Conservation (phyloP, 169 alveolate genomes). For the Amoebophrya sp. region DNA sequence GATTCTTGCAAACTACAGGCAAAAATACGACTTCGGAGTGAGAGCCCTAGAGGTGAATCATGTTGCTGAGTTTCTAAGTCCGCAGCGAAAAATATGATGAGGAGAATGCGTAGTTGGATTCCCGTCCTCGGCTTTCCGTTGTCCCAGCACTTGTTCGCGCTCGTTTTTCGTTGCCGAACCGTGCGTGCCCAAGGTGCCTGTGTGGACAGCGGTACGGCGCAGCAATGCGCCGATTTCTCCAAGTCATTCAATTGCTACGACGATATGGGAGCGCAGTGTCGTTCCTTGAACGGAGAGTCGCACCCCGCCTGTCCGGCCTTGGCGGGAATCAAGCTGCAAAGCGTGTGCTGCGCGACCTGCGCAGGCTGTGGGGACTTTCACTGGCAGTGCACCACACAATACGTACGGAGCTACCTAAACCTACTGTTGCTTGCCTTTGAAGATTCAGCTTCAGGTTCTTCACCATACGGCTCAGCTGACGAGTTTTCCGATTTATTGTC, state of each 20-base stretch:
- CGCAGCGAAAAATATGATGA: too few relatives aligned
- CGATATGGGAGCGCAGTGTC: not conserved
- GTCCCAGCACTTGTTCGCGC: too few relatives aligned
- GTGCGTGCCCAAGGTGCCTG: too few relatives aligned
- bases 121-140: too few relatives aligned
- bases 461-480: too few relatives aligned
- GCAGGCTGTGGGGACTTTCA: not conserved
- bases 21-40: too few relatives aligned
- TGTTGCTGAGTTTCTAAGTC: too few relatives aligned
- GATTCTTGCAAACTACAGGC: too few relatives aligned
- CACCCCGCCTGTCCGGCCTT: not conserved
- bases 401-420: not conserved
- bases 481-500: too few relatives aligned
- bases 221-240: not conserved
- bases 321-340: not conserved
- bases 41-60: too few relatives aligned
- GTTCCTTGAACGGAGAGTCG: not conserved
- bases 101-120: too few relatives aligned
- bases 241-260: constrained; percentile 7
- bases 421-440: not conserved
- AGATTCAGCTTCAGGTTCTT: not conserved
- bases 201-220: not conserved
- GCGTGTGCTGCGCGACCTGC: not conserved
- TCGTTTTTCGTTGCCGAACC: too few relatives aligned
- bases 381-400: not conserved